Conservation (phyloP, 768 basidiomycete species). For the Termitomyces sp. region DNA sequence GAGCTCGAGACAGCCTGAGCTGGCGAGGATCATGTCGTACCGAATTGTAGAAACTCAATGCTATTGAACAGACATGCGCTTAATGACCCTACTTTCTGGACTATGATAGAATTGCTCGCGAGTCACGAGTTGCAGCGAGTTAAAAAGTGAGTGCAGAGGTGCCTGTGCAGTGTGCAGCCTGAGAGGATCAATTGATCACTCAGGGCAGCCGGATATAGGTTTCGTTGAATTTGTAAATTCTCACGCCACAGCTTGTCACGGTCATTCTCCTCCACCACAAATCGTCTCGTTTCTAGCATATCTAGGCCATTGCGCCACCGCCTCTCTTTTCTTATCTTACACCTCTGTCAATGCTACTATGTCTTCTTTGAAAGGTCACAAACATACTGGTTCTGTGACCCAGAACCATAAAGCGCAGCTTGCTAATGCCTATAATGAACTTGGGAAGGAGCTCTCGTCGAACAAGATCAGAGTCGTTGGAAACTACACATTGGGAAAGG, state of each 20-base stretch:
- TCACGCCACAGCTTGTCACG: constrained; percentile 12
- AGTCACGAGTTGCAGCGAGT: neutral
- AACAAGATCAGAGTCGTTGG: constrained; percentile 88
- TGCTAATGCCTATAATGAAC: constrained; percentile 93
- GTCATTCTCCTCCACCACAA: constrained; percentile 4
- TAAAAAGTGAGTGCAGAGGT: too few relatives aligned
- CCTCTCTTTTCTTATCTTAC: constrained; percentile 32
- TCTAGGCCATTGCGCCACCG: constrained; percentile 30
- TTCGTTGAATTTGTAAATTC: constrained; percentile 6
- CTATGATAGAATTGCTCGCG: neutral
- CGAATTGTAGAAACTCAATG: too few relatives aligned
- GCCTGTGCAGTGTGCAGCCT: too few relatives aligned
- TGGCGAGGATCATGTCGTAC: too few relatives aligned
- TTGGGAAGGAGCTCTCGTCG: constrained; percentile 93
- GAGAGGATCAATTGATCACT: too few relatives aligned
- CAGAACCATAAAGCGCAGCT: constrained; percentile 87
- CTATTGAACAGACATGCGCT: too few relatives aligned
- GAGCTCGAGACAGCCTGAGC: too few relatives aligned
- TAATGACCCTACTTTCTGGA: neutral
- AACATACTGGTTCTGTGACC: constrained; percentile 54
- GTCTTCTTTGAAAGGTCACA: constrained; percentile 53
- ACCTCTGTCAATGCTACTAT: constrained; percentile 38
- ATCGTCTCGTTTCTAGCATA: constrained; percentile 10
- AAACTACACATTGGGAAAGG: constrained; percentile 90
- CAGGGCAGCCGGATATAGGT: too few relatives aligned